These are phyloP conservation scores for Podospora comata DNA, from an alignment of 495 filamentous ascomycete species.

Conservation along the genomic window DNA sequence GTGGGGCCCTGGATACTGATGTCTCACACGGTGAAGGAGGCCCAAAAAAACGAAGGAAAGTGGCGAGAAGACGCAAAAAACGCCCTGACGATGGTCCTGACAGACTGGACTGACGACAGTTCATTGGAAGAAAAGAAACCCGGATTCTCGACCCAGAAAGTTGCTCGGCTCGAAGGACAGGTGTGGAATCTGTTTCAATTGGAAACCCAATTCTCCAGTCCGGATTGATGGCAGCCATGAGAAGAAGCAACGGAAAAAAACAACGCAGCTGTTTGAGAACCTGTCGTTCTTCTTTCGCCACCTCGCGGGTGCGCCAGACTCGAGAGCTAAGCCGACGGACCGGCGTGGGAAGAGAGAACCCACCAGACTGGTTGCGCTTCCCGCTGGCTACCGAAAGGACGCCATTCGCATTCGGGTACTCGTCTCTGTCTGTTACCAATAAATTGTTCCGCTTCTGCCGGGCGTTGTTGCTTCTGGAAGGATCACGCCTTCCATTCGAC, in stretches of 20 bases:
- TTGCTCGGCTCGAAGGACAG: not conserved
- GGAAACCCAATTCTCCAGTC: not conserved
- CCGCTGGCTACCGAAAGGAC: not conserved
- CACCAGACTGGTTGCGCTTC: not conserved
- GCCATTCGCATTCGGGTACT: not conserved
- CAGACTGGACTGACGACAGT: not conserved
- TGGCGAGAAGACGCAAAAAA: not conserved
- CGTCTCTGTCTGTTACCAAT: not conserved
- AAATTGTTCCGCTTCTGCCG: not conserved
- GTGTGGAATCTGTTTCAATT: not conserved
- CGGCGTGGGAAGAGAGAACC: not conserved
- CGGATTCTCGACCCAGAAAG: not conserved
- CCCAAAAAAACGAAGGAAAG: not conserved
- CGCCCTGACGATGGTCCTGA: not conserved
- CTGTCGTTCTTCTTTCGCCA: not conserved
- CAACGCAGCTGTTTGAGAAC: not conserved
- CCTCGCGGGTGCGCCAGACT: not conserved
- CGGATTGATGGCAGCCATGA: not conserved
- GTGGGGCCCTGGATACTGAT: not conserved
- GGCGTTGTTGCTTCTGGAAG: not conserved
- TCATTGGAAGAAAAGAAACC: not conserved
- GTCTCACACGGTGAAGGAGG: constrained; percentile 6
- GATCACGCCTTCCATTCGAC: not conserved
- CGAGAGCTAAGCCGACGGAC: not conserved
- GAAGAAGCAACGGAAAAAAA: not conserved